These are phyloP conservation scores for Trebouxiophyceae sp. DNA, from an alignment of 163 green algal genomes.

Conservation along the genomic window DNA sequence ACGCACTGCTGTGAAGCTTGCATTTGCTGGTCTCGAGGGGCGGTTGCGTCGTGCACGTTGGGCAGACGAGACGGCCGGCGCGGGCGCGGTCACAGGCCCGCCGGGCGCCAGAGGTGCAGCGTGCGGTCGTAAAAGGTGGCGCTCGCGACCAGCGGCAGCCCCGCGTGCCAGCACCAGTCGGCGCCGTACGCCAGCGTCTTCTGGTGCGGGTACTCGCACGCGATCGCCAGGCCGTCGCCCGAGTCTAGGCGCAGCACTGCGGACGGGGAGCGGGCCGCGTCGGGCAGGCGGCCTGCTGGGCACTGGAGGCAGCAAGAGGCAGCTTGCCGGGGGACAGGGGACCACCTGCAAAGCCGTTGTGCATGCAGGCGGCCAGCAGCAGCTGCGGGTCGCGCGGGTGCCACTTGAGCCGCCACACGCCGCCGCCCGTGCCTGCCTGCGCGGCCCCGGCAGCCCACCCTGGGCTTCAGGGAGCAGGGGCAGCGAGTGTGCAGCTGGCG, in stretches of 20 bases:
- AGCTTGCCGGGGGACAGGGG: neutral
- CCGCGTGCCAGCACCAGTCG: conserved; percentile 59
- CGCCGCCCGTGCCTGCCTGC: conserved; percentile 65
- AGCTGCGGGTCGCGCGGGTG: conserved; percentile 55
- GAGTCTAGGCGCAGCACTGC: too few relatives aligned
- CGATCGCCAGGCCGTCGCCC: conserved; percentile 6
- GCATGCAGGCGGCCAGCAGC: conserved; percentile 83
- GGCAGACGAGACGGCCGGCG: too few relatives aligned
- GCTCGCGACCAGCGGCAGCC: conserved; percentile 45
- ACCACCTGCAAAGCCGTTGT: conserved; percentile 63
- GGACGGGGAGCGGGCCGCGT: too few relatives aligned
- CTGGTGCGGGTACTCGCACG: conserved; percentile 51
- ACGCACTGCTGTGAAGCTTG: too few relatives aligned
- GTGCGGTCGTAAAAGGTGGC: conserved; percentile 82
- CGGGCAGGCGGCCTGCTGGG: too few relatives aligned
- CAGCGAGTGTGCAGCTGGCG: neutral
- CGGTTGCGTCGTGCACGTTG: too few relatives aligned
- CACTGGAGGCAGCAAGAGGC: neutral
- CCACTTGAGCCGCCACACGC: conserved; percentile 89
- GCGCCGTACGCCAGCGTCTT: conserved; percentile 80
- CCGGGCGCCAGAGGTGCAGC: conserved; percentile 77
- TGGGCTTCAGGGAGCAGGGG: neutral
- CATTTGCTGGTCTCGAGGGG: too few relatives aligned
- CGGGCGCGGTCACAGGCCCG: too few relatives aligned
- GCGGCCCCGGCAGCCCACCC: neutral